Base-by-base conservation (phyloP, 805 yeast genomes). In the Yarrowia sp. region DNA sequence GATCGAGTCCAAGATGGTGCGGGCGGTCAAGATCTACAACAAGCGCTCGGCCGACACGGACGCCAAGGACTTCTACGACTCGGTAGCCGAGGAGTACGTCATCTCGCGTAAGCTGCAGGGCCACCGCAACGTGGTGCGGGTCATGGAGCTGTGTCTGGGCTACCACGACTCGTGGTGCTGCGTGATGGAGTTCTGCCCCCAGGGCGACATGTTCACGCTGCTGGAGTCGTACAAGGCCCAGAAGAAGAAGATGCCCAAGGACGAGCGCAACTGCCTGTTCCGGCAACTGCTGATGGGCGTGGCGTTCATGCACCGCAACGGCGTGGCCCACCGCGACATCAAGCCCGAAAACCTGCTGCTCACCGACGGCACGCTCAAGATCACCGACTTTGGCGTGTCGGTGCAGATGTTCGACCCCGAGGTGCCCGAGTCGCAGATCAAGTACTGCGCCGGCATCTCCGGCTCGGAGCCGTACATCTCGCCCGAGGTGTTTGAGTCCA, bases 381-480 rank as follows among this genome's bases (percentile, higher is more conserved):
- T 90, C 63, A 87, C 96, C 2, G 97, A 90, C 76, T 91, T 91
- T 68, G 97, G 97, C 36, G 96, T 75, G 83, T 90, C 76, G 78
- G 83, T 71, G 59, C 81, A 81, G 69, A 88, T 85, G 16, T 86
- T 78, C 66, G 79, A 73, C 35, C 44, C 49, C 65, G 79, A 80
- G 39, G 71, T 70, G n/a, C 74, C 72, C 22, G 68, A 66, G 83
- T 83, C 88, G 69, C 47, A 25, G 13, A 16, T 55, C 46, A 55
- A 55, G 49, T 55, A 55, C 47, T 55, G 61, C 13, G 84, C 83
- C 53, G 96, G 96, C 5, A 79, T 89, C 6, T 86, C 91, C 73
- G 97, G 97, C 8, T 86, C 94, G 0, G 83, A 88, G 7, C 96
- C 97, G 2, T 90, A 90, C 72, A 88, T 91, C 69, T 96, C 97